Evolutionary conservation across 176 grass and related monocot species (phyloP).

Genomic region (Calamus simplicifolius): DNA sequence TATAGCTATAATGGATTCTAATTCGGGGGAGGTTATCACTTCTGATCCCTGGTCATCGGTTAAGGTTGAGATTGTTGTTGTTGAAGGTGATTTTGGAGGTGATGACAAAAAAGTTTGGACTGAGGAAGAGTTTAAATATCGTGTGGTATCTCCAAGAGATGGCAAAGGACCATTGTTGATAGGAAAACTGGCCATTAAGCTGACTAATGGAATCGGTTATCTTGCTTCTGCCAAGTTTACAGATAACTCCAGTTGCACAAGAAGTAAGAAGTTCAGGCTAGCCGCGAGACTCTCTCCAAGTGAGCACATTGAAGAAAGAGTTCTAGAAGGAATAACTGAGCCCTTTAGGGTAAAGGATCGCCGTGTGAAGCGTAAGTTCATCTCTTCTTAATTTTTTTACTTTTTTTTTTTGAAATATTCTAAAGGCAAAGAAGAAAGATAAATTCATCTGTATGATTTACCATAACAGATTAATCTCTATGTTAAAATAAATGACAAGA

Average conservation of each 20-base stretch:
- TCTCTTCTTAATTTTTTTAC: not conserved
- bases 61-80: conserved; percentile 5
- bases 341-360: conserved; percentile 3
- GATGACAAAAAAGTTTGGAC: not conserved
- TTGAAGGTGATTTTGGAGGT: conserved; percentile 5
- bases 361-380: conserved; percentile 5
- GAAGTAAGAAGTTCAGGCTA: conserved; percentile 7
- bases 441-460: no score
- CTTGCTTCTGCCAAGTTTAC: conserved; percentile 2
- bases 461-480: no score
- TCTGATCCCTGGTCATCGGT: conserved; percentile 4
- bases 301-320: not conserved
- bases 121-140: not conserved
- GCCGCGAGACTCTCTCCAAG: not conserved
- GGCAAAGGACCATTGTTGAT: not conserved
- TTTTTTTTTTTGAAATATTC: not conserved
- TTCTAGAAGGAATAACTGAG: conserved; percentile 13
- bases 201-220: conserved; percentile 5
- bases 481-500: no score
- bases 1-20: conserved; percentile 9
- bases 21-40: not conserved
- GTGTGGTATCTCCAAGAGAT: not conserved
- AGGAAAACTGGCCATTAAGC: not conserved
- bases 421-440: no score
- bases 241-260: conserved; percentile 11